These are phyloP conservation scores for Polytrichum formosum DNA, from an alignment of 225 moss, liverwort and hornwort genomes.

Conservation along the genomic window DNA sequence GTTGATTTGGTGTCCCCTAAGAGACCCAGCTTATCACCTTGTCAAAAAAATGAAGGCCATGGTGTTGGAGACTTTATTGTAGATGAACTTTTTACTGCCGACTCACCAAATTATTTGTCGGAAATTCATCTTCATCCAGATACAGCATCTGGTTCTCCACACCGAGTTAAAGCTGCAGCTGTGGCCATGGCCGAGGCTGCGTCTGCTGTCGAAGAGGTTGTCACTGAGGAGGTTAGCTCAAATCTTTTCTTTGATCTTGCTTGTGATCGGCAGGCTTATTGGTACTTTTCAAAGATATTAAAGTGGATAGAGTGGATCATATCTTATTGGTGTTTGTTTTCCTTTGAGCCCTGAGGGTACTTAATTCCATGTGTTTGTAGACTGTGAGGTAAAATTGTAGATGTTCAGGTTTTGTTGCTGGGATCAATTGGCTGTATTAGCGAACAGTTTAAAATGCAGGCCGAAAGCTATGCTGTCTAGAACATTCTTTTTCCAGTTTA, in stretches of 20 bases:
- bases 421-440: too few species aligned
- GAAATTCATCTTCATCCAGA: conserved; percentile 24
- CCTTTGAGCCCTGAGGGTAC: too few species aligned
- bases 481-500: too few species aligned
- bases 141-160: conserved; percentile 28
- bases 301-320: too few species aligned
- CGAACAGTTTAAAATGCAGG: too few species aligned
- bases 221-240: conserved; percentile 52
- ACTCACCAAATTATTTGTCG: conserved; percentile 15
- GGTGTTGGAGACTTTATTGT: conserved; percentile 37
- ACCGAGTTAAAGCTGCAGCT: conserved; percentile 91
- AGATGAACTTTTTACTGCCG: conserved; percentile 24
- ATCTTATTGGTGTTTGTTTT: too few species aligned
- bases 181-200: conserved; percentile 82
- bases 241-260: not conserved
- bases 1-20: conserved; percentile 50
- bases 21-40: conserved; percentile 23
- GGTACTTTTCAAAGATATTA: too few species aligned
- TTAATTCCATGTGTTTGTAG: too few species aligned
- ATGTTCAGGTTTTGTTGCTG: too few species aligned
- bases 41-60: conserved; percentile 36
- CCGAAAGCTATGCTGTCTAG: too few species aligned
- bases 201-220: conserved; percentile 53
- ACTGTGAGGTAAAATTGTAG: too few species aligned
- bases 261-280: not conserved